Base-by-base conservation (phyloP, 2,329 filamentous ascomycete species). In the Fusarium goolgardi region DNA sequence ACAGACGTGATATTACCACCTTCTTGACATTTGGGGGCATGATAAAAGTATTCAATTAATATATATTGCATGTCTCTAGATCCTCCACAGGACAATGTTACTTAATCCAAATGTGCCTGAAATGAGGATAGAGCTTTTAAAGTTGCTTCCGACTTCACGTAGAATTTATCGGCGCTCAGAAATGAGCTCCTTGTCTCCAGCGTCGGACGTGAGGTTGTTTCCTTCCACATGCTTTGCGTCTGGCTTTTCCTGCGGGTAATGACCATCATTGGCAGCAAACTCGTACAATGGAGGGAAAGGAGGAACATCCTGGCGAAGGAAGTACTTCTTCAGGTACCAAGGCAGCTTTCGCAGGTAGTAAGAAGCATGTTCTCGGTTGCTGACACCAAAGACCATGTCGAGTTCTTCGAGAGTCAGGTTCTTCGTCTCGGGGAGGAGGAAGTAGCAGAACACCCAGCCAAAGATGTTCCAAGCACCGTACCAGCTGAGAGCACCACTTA, bases 401-500 rank as follows among this genome's bases (percentile, higher is more conserved):
- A 79, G 75, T 50, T 79, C 77, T 54, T 79, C 77, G 1, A 79
- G 70, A 0, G 77, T 79, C 34, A 78, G 39, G 9, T 71, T 72
- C 71, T 79, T 79, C 0, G 78, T 79, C 58, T 79, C 78, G 3
- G 78, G 78, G 0, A 79, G 69, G 6, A 78, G 40, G 62, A 78
- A 78, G 47, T 77, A 78, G 15, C 72, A 70, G 9, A 78, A 74
- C 6, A 77, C n/a, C 67, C 73, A 78, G 0, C 76, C 76, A 11
- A 78, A 67, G 1, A 78, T 6, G 35, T 78, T 78, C 77, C 77
- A 81, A 3, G 72, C 76, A 0, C 79, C 80, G 27, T 80, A 81
- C 55, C 78, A 81, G 45, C 78, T 73, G 43, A 82, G 80, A 4
- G 77, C 79, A 3, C 79, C 80, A 0, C 75, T 78, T 4, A 67